These are phyloP conservation scores for Boletus speciosus DNA, from an alignment of 768 basidiomycete genomes.

Conservation along the genomic window DNA sequence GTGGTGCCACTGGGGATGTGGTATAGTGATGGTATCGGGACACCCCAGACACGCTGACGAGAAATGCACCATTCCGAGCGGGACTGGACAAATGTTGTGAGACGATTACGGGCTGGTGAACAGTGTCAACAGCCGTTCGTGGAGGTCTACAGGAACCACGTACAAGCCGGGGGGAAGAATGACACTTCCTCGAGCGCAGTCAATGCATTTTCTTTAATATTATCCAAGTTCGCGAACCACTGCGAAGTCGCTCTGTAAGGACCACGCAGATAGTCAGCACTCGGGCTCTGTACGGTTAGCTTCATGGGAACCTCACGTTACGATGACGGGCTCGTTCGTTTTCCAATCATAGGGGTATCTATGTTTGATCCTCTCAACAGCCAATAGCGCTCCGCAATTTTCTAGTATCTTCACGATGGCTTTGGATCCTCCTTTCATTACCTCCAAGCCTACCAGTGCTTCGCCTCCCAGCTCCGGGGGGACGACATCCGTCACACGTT, in stretches of 20 bases:
- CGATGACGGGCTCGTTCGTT: conserved; percentile 87
- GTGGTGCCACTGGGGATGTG: conserved; percentile 59
- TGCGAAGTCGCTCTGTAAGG: conserved; percentile 79
- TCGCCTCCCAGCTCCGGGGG: conserved; percentile 34
- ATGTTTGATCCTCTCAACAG: conserved; percentile 72
- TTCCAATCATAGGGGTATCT: conserved; percentile 97
- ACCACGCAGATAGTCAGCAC: not conserved
- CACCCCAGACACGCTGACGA: conserved; percentile 95
- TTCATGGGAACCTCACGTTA: conserved; percentile 55
- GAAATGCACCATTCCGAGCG: conserved; percentile 99
- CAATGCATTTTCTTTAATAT: conserved; percentile 76
- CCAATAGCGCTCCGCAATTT: conserved; percentile 51
- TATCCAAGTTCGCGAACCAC: conserved; percentile 93
- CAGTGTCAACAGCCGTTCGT: not conserved
- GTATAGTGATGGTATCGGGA: conserved; percentile 89
- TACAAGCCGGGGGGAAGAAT: conserved; percentile 78
- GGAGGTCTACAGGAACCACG: conserved; percentile 22
- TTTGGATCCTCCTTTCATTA: conserved; percentile 69
- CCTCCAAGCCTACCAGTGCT: conserved; percentile 62
- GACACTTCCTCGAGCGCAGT: conserved; percentile 62
- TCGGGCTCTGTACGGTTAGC: not conserved
- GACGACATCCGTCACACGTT: conserved; percentile 53
- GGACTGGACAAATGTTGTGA: conserved; percentile 79
- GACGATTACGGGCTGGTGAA: conserved; percentile 72
- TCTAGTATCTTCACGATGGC: conserved; percentile 62